phyloP scores from a whole-genome alignment of 1,284 basidiomycete genomes.

The Lignosus rhinocerotis region DNA sequence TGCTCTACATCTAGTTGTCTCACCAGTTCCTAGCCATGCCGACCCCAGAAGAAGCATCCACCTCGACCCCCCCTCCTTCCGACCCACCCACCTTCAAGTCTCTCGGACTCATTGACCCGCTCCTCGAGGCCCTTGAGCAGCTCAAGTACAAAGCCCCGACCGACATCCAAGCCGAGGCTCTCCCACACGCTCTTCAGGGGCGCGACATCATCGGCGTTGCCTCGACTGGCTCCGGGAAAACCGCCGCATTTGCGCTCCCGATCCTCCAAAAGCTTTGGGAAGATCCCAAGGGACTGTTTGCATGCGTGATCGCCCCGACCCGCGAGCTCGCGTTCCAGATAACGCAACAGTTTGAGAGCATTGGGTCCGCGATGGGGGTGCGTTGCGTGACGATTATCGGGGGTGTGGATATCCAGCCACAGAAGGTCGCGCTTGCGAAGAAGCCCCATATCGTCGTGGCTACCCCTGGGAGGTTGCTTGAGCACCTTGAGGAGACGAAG shows the following conservation, averaged over 20 bases:
- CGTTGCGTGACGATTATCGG: conserved; percentile 92
- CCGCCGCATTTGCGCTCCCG: conserved; percentile 95
- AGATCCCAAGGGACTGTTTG: conserved; percentile 91
- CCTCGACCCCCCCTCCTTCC: conserved; percentile 42
- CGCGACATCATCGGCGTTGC: conserved; percentile 98
- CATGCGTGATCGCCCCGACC: conserved; percentile 93
- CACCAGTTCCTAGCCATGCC: conserved; percentile 27
- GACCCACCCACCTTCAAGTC: conserved; percentile 50
- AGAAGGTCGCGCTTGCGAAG: conserved; percentile 93
- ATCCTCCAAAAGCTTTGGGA: conserved; percentile 98
- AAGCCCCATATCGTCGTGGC: conserved; percentile 96
- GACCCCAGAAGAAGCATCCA: conserved; percentile 57
- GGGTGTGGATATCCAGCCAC: conserved; percentile 93
- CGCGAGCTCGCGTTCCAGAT: conserved; percentile 99
- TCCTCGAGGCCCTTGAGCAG: conserved; percentile 84
- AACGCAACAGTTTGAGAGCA: conserved; percentile 91
- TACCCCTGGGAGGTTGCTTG: conserved; percentile 92
- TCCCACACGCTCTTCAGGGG: conserved; percentile 89
- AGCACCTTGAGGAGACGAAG: conserved; percentile 98
- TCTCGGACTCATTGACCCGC: conserved; percentile 87
- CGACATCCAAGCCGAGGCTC: conserved; percentile 87
- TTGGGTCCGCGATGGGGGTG: conserved; percentile 94
- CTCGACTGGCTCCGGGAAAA: conserved; percentile 97
- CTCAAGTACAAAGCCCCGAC: conserved; percentile 89
- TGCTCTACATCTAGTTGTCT: not conserved